These are phyloP conservation scores for Apiotrichum sp. DNA, from an alignment of 1,284 basidiomycete genomes.

Conservation along the genomic window DNA sequence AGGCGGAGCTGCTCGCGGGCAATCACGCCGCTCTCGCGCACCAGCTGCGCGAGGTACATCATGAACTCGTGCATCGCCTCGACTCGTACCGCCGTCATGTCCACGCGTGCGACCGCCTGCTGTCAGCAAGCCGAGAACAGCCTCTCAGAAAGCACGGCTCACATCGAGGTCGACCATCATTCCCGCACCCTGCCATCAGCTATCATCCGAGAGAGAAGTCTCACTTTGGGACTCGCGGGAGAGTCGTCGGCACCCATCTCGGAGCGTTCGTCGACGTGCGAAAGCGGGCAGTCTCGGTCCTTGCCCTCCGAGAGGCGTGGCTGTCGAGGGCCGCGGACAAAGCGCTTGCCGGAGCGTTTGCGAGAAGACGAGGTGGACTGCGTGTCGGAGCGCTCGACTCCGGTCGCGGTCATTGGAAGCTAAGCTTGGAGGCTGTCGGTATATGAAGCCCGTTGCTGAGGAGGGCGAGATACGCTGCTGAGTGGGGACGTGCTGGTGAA, in stretches of 20 bases:
- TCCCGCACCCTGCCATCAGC: too few relatives aligned
- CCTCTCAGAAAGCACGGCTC: not conserved
- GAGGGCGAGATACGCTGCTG: too few relatives aligned
- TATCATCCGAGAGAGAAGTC: too few relatives aligned
- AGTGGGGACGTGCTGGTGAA: too few relatives aligned
- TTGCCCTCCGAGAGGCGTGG: not conserved
- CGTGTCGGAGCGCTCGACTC: not conserved
- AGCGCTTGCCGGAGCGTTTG: not conserved
- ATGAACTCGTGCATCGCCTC: slow-evolving; percentile 1
- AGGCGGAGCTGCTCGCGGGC: not conserved
- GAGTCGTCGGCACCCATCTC: too few relatives aligned
- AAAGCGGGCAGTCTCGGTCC: not conserved
- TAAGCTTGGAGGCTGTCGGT: too few relatives aligned
- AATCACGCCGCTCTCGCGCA: not conserved
- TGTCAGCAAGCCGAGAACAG: not conserved
- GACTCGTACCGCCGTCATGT: not conserved
- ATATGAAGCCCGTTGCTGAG: too few relatives aligned
- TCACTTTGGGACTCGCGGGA: not conserved
- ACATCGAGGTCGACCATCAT: not conserved
- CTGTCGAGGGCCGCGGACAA: not conserved
- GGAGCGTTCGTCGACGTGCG: not conserved
- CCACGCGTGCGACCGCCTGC: not conserved
- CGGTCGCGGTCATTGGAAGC: not conserved
- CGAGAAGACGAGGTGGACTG: too few relatives aligned
- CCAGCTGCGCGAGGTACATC: not conserved